Base-by-base conservation (phyloP, 805 yeast species). In the Pichia scutulata region DNA sequence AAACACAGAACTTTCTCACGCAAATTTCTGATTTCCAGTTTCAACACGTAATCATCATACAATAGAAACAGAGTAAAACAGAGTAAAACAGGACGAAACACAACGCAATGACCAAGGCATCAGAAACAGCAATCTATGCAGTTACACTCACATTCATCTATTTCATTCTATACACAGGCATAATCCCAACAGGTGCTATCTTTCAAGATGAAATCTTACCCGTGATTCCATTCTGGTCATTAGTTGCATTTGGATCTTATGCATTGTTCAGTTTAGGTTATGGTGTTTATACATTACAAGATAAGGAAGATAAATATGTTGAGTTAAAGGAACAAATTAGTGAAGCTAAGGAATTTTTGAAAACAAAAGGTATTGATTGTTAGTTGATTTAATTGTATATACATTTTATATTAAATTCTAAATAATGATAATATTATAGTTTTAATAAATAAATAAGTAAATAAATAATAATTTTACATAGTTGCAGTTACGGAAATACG, bases 201-300 rank as follows among this genome's bases (percentile, higher is more conserved):
- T 59, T 83, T 57, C 75, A 72, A 44, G 59, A 69, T 25, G 81
- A 81, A 56, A 74, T 83, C 46, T 67, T 84, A 54, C 89, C 89
- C 10, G 81, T 73, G 33, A 59, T 84, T 52, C 89, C 89, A 33
- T 82, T 76, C 72, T 84, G 89, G 89, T 76, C 72, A 0, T 68
- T 84, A 54, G 85, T 84, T 36, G 59, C 83, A 2, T 82, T 83
- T 63, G 89, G 89, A 26, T 70, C 84, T 39, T 84, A 81, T 60
- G 81, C 89, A 18, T 72, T 83, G 59, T 83, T 77, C 47, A 77
- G 84, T 18, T 72, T 83, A 52, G 89, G 89, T 45, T 77, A 77
- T 71, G 87, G 86, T 45, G 82, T 83, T 16, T 68, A 72, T 60
- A 78, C 87, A 1, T 81, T 83, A 70, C 81, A 83, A 56, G 86